Evolutionary conservation across 768 basidiomycete species (phyloP), one percentile per base, ranked within the genome.

Genomic region (Podaxis rugospora): DNA sequence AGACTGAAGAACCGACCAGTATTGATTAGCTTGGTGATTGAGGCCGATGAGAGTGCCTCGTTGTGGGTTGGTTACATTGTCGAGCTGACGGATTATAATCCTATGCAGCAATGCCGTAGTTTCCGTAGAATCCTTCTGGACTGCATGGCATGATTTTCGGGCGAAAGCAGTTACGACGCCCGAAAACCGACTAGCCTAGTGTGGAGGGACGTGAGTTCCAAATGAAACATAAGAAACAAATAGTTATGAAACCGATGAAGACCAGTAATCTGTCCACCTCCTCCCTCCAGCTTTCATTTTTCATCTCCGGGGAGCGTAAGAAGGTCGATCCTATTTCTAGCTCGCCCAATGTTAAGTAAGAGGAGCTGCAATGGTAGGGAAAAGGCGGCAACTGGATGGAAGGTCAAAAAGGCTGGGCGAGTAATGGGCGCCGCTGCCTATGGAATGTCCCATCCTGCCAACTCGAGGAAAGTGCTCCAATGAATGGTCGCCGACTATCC

Each of bases 101-200:
- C 32, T 28, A n/a, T 55, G 59, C 5, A 69, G 54, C n/a, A 62
- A 27, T 3, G 61, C 57, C 32, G 65, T 51, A 7, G 49, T 42
- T 35, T 63, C 62, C 32, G 62, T 58, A 1, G 68, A 64, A 47
- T 69, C 63, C 37, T 64, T 51, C 25, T 67, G 56, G 9, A 72
- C 65, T 61, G 59, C 61, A 10, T 63, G 57, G 52, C 64, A 69
- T 1, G 68, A 67, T 47, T 68, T 65, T n/a, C 69, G 59, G 21
- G 66, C 63, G 42, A 72, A 72, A 1, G 68, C 68, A 6, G 66
- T 66, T 6, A 68, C 69, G 23, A 66, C 64, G n/a, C 64, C 68
- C 5, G 69, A 67, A 52, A 70, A 70, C 25, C 67, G 62, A 21
- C 66, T 66, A 7, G 68, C 68, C 69, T 70, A 25, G 21, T 0